Conservation (phyloP, 192 early-diverging fungal genomes). For the Obelidium mucronatum region DNA sequence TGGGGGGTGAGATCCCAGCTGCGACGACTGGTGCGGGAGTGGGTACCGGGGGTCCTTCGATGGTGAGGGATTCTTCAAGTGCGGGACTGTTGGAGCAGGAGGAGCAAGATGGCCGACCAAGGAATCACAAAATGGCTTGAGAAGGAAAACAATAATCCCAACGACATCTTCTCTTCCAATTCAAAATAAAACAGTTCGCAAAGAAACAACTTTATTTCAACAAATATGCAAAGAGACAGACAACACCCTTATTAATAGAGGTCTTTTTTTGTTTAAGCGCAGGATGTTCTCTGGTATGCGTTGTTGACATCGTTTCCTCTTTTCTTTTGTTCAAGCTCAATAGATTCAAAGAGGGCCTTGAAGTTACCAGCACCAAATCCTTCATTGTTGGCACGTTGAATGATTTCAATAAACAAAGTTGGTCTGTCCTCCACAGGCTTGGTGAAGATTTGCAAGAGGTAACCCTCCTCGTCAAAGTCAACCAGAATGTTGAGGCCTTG, state of each 20-base stretch:
- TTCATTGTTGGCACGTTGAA: slow-evolving; percentile 88
- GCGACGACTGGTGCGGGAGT: neutral
- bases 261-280: neutral
- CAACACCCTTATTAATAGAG: neutral
- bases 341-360: slow-evolving; percentile 95
- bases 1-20: neutral
- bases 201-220: too few species aligned
- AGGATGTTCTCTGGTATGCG: neutral
- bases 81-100: neutral
- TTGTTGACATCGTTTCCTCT: slow-evolving; percentile 65
- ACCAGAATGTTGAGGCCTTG: slow-evolving; percentile 90
- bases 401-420: slow-evolving; percentile 96
- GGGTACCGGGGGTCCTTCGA: neutral
- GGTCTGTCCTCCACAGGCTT: slow-evolving; percentile 94
- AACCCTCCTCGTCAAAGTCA: slow-evolving; percentile 96
- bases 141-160: too few species aligned
- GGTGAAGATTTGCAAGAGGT: slow-evolving; percentile 91
- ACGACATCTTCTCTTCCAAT: too few species aligned
- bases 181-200: too few species aligned
- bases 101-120: neutral
- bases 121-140: neutral
- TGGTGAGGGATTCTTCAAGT: neutral
- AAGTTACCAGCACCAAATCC: slow-evolving; percentile 98
- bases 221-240: too few species aligned
- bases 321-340: slow-evolving; percentile 92